Base-by-base conservation (phyloP, 1,139 yeast species). In the Tardiomyces digboiensis region DNA sequence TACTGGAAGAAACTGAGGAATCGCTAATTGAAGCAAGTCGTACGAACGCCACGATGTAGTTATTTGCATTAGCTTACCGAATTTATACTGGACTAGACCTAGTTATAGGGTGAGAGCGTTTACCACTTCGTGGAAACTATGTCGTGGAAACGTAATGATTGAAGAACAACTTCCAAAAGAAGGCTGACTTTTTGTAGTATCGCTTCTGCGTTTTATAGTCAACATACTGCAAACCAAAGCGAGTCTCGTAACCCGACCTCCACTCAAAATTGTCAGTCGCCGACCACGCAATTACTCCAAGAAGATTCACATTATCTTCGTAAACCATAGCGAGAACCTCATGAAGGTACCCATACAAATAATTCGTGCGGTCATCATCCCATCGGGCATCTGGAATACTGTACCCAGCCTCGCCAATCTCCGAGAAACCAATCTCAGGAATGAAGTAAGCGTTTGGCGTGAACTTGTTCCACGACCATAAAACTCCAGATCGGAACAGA, bases 251-350 rank as follows among this genome's bases (percentile, higher is more conserved):
- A 33, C 66, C 66, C 42, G 59, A 61, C 36, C 68, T 60, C 59
- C 67, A 67, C 45, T 65, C 69, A 52, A 65, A 56, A 47, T 66
- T 64, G 49, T 66, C 71, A 33, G 59, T 58, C 46, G 60, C 57
- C 13, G 67, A 56, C 71, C 71, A 66, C 2, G 66, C 67, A 41
- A 64, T 56, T 2, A 65, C 62, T 2, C 68, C 68, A 18, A 56
- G 52, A 19, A 66, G 53, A n/a, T 62, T 49, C 10, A 66, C 65
- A 2, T 51, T 49, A 45, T 64, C 68, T 29, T 49, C 50, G 41
- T 55, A 50, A n/a, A 52, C 51, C 38, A 62, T 47, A 40, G 61
- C 52, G 40, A 67, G 51, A 14, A 61, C 55, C 13, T 61, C 56
- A 23, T 63, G 55, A 46, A 65, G 45, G 46, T 58, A 66, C 5